Base-by-base conservation (phyloP, 129 eudicot species). In the Arctium minus region DNA sequence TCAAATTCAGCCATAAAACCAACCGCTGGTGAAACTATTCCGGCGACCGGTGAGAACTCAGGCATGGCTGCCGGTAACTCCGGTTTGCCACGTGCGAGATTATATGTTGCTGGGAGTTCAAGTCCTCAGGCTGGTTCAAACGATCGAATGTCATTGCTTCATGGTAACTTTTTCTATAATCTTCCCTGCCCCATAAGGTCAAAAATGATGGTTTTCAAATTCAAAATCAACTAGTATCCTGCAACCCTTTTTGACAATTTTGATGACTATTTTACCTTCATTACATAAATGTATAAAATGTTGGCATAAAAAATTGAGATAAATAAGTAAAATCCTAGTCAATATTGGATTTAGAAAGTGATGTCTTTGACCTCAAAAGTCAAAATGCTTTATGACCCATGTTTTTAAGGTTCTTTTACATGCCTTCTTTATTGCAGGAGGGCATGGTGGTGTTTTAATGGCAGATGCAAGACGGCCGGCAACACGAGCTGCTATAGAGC, bases 1-100 rank as follows among this genome's bases (percentile, higher is more conserved):
- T 75, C 46, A 36, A 94, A 84, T 80, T 84, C 91, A 5, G 81
- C 86, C 18, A 71, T 80, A 31, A 89, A 80, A 81, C 81, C 87
- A 75, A 68, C 92, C n/a, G 62, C 86, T 48, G 86, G 89, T 69
- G 92, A 88, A 64, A 80, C 84, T 56, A 71, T 70, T 48, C 74
- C 40, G 35, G 86, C 85, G 46, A 73, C 75, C 70, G 74, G 88
- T 38, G 91, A 82, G 50, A 88, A 83, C 5, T 74, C 85, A 22
- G 70, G 74, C 79, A 53, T 33, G 44, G 80, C 72, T 48, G 29
- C 60, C 48, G 56, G 73, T 71, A 80, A 78, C 29, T 39, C 78
- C 36, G 86, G 87, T 13, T 77, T 85, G 46, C 37, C 83, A 62
- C 83, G 74, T 37, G 87, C 74, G 46, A 84, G 84, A 81, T 80